These are phyloP conservation scores for Elsinoe perseae DNA, from an alignment of 2,329 filamentous ascomycete genomes.

Conservation along the genomic window DNA sequence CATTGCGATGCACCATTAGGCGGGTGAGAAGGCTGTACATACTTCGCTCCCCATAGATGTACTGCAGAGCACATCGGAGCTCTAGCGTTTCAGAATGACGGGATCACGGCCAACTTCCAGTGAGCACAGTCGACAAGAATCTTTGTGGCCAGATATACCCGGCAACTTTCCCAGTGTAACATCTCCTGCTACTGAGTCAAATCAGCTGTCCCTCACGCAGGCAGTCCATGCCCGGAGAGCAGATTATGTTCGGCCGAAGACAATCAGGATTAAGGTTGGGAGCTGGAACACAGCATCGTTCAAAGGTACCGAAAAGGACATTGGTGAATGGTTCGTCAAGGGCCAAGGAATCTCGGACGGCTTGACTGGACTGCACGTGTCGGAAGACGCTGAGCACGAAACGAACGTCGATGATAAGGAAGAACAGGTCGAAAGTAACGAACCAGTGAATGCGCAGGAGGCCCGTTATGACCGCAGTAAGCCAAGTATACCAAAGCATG, in stretches of 20 bases:
- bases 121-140: neutral
- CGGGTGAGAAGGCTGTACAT: neutral
- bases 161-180: neutral
- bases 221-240: conserved; percentile 62
- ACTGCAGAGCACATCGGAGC: neutral
- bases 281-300: conserved; percentile 91
- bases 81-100: conserved; percentile 5
- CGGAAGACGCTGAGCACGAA: conserved; percentile 20
- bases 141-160: conserved; percentile 7
- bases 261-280: conserved; percentile 79
- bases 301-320: conserved; percentile 76
- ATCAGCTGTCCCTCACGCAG: conserved; percentile 45
- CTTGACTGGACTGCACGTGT: conserved; percentile 47
- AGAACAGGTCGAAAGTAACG: conserved; percentile 37
- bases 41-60: neutral
- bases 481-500: conserved; percentile 38
- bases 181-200: conserved; percentile 21
- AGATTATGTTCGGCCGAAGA: conserved; percentile 70
- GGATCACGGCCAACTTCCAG: conserved; percentile 17
- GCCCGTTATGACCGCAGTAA: conserved; percentile 36
- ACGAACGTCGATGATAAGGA: conserved; percentile 26
- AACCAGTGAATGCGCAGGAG: conserved; percentile 33
- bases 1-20: no score
- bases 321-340: conserved; percentile 80
- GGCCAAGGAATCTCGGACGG: conserved; percentile 62